Evolutionary conservation across 192 early-diverging fungal species (phyloP).

Genomic region (Rhizophagus sp.): DNA sequence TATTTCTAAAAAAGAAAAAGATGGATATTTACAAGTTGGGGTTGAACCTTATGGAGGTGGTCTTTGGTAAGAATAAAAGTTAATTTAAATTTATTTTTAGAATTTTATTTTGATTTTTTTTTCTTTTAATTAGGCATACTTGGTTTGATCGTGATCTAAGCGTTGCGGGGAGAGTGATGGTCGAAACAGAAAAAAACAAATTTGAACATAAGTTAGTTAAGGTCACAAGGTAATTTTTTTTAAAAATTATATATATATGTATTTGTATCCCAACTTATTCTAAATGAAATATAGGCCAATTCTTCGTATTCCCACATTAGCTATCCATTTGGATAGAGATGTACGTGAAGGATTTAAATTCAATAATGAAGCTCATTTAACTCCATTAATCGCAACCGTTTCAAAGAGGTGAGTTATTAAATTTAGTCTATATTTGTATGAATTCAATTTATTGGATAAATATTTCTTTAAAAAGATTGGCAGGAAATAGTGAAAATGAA

Average conservation of each 20-base stretch:
- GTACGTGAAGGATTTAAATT: conserved; percentile 82
- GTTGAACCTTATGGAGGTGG: conserved; percentile 95
- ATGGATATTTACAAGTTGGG: conserved; percentile 89
- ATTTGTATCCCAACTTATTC: neutral
- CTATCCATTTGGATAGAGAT: conserved; percentile 91
- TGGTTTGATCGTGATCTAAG: conserved; percentile 99
- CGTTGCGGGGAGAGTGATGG: conserved; percentile 91
- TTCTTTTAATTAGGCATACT: conserved; percentile 58
- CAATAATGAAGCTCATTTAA: conserved; percentile 94
- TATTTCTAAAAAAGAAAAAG: conserved; percentile 84
- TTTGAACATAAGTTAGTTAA: conserved; percentile 75
- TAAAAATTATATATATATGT: neutral
- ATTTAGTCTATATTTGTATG: neutral
- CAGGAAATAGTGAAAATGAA: conserved; percentile 19
- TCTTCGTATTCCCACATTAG: conserved; percentile 93
- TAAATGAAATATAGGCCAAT: conserved; percentile 61
- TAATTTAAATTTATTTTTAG: neutral
- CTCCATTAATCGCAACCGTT: conserved; percentile 81
- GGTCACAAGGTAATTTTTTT: conserved; percentile 54
- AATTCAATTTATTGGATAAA: neutral
- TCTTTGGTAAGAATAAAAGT: conserved; percentile 58
- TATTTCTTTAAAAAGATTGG: neutral
- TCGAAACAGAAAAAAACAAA: conserved; percentile 59
- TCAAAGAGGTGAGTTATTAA: conserved; percentile 53
- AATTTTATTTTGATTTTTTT: neutral